Conservation (phyloP, 495 filamentous ascomycete genomes). For the Pseudevernia furfuracea region DNA sequence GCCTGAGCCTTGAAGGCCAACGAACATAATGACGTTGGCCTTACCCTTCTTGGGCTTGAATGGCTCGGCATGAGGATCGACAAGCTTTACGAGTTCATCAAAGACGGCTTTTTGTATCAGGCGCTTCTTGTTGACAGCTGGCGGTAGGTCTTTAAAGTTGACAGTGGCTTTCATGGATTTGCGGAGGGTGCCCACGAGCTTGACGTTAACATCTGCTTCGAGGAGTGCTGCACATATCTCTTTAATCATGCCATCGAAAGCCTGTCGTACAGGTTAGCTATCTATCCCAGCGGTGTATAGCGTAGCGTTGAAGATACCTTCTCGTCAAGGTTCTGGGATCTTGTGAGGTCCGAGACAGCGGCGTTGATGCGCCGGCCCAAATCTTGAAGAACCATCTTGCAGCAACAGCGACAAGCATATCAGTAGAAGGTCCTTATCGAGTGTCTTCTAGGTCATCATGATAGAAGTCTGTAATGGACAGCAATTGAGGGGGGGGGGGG, state of each 20-base stretch:
- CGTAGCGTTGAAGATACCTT: constrained; percentile 52
- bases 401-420: constrained; percentile 10
- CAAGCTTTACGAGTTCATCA: constrained; percentile 90
- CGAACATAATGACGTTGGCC: constrained; percentile 97
- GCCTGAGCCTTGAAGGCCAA: constrained; percentile 91
- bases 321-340: constrained; percentile 87
- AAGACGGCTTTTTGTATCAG: constrained; percentile 97
- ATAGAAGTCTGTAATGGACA: background rate
- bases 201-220: constrained; percentile 93
- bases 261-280: constrained; percentile 43
- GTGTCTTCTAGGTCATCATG: background rate
- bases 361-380: constrained; percentile 96
- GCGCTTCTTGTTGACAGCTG: constrained; percentile 92
- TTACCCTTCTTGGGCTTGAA: constrained; percentile 98
- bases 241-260: constrained; percentile 96
- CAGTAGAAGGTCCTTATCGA: background rate
- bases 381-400: constrained; percentile 93
- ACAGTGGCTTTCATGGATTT: constrained; percentile 87
- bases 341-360: constrained; percentile 87
- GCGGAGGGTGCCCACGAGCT: constrained; percentile 83
- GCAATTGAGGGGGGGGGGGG: constrained; percentile 17
- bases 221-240: constrained; percentile 90
- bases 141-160: constrained; percentile 84
- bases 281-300: background rate
- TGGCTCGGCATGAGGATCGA: constrained; percentile 89